Evolutionary conservation across 2,329 filamentous ascomycete species (phyloP), one percentile per base, ranked within the genome.

Genomic region (Escovopsis sp.): DNA sequence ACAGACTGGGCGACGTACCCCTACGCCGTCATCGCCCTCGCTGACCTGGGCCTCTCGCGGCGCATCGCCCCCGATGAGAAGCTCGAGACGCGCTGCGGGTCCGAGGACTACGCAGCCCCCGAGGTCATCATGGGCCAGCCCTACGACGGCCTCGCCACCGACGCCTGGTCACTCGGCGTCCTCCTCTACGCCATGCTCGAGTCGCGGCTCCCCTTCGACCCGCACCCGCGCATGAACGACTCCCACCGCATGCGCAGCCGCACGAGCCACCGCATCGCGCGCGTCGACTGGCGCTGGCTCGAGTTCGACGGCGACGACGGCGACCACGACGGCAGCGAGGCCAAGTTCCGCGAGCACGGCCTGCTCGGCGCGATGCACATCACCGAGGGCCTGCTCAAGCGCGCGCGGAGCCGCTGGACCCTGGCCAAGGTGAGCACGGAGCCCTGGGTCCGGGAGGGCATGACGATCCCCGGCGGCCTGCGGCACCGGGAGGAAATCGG

Each of bases 211-310:
- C 91, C 91, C 0, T 98, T 98, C 52, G 91, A 98, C 57, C 85
- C 87, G 1, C 75, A 84, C 5, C 88, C 89, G 0, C 82, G 82
- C 12, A 82, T 85, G 52, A 82, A 78, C 39, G 85, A 87, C 53
- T 77, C 77, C 26, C 74, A 81, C 49, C 77, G 82, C 51, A 81
- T 85, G 73, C 70, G 82, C 53, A 88, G 83, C 51, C 72, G 85
- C 43, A 89, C 85, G 0, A 89, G 83, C 41, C 91, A 98, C 58
- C 80, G 88, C n/a, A 96, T 98, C 47, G 91, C 91, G 2, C 73
- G 91, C 33, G 85, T 88, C 40, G 91, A 98, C 57, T 98, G 91
- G 91, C 78, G 82, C 39, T 98, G 91, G 91, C 79, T 86, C 47
- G 77, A 83, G 46, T 94, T 82, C 56, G 86, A 80, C 2, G 81